Conservation (phyloP, 2,329 filamentous ascomycete genomes). For the Aspergillus sergii region DNA sequence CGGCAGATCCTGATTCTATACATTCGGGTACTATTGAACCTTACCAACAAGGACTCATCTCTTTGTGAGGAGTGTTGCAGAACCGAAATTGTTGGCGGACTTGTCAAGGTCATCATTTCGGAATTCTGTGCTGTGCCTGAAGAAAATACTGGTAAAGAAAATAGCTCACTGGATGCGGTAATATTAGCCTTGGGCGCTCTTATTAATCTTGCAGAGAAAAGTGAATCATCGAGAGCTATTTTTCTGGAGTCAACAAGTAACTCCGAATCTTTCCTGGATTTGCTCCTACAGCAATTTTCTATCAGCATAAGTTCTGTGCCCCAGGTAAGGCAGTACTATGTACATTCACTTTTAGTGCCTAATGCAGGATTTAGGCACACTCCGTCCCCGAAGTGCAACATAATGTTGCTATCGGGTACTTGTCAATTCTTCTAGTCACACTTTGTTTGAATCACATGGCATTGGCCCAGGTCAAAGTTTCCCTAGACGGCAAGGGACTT, state of each 20-base stretch:
- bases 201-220: slow-evolving; percentile 86
- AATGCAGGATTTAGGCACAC: slow-evolving; percentile 45
- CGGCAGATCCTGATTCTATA: slow-evolving; percentile 43
- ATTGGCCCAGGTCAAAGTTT: slow-evolving; percentile 44
- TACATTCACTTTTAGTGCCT: slow-evolving; percentile 12
- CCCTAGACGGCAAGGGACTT: slow-evolving; percentile 53
- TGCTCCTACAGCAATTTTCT: slow-evolving; percentile 67
- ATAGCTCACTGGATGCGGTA: slow-evolving; percentile 67
- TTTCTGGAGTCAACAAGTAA: slow-evolving; percentile 45
- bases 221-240: slow-evolving; percentile 60
- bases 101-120: slow-evolving; percentile 40
- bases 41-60: slow-evolving; percentile 76
- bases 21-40: slow-evolving; percentile 76
- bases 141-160: slow-evolving; percentile 43
- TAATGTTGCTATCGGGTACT: slow-evolving; percentile 83
- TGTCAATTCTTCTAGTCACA: slow-evolving; percentile 81
- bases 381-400: slow-evolving; percentile 70
- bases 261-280: slow-evolving; percentile 54
- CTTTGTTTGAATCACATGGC: slow-evolving; percentile 63
- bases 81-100: slow-evolving; percentile 36
- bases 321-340: slow-evolving; percentile 59
- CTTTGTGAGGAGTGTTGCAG: slow-evolving; percentile 70
- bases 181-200: slow-evolving; percentile 78
- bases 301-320: slow-evolving; percentile 65
- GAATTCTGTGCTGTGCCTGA: slow-evolving; percentile 34